Evolutionary conservation across 2,329 filamentous ascomycete genomes (phyloP).

Genomic region (Cytospora leucostoma): DNA sequence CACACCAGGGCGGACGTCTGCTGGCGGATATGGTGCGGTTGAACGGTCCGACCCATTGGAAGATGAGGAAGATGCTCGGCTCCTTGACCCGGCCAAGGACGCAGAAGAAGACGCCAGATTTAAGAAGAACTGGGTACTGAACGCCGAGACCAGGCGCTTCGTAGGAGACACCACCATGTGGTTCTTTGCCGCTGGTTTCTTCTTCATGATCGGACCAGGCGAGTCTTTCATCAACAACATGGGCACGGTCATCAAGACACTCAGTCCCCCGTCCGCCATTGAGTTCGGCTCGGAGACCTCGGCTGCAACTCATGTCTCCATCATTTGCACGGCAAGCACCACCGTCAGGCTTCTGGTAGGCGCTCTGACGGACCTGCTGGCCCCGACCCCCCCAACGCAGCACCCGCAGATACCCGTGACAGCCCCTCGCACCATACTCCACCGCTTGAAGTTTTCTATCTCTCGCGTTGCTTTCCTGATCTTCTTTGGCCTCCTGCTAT

Average conservation of each 20-base stretch:
- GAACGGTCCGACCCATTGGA: constrained; percentile 45
- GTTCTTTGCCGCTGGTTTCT: constrained; percentile 87
- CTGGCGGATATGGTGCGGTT: constrained; percentile 61
- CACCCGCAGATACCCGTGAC: constrained; percentile 50
- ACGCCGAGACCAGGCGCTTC: constrained; percentile 85
- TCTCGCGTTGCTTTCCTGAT: constrained; percentile 82
- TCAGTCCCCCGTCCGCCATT: constrained; percentile 62
- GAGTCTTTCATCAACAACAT: constrained; percentile 98
- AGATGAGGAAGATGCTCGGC: constrained; percentile 44
- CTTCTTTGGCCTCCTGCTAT: constrained; percentile 71
- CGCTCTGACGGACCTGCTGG: constrained; percentile 83
- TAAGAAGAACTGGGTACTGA: constrained; percentile 89
- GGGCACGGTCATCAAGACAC: constrained; percentile 86
- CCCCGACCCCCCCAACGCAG: constrained; percentile 64
- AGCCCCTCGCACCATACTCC: constrained; percentile 37
- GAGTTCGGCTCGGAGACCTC: constrained; percentile 53
- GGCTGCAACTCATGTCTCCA: constrained; percentile 86
- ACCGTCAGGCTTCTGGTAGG: constrained; percentile 88
- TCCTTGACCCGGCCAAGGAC: constrained; percentile 42
- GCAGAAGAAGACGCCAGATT: constrained; percentile 51
- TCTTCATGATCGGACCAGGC: constrained; percentile 91
- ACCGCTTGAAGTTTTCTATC: constrained; percentile 51
- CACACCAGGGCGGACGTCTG: constrained; percentile 43
- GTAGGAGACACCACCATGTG: constrained; percentile 92
- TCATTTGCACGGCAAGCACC: constrained; percentile 88